Percentiles rank a stretch among this genome's conserved stretches.
phyloP scores from a whole-genome alignment of 345 rosid species.

The Linum tenue region DNA sequence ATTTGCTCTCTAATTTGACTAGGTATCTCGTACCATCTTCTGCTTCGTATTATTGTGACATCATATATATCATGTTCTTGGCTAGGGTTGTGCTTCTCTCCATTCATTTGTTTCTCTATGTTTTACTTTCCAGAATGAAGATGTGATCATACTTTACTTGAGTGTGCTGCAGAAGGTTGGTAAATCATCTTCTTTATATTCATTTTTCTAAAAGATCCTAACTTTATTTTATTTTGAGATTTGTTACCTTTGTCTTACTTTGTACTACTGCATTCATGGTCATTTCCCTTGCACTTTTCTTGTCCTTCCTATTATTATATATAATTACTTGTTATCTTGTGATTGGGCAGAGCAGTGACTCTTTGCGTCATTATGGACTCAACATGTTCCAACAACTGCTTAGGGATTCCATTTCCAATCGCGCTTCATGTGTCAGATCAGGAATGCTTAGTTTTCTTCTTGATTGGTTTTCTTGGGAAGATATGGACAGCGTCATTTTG shows the following conservation, averaged over 20 bases:
- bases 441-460: slow-evolving; percentile 93
- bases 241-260: not conserved
- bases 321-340: slow-evolving; percentile 36
- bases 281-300: not conserved
- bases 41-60: not conserved
- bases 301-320: slow-evolving; percentile 13
- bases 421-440: slow-evolving; percentile 81
- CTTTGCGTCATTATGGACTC: slow-evolving; percentile 76
- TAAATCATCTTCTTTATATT: slow-evolving; percentile 18
- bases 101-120: slow-evolving; percentile 14
- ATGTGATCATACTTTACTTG: slow-evolving; percentile 79
- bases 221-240: not conserved
- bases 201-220: not conserved
- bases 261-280: not conserved
- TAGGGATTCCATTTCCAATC: slow-evolving; percentile 81
- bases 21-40: not conserved
- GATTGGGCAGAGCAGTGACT: slow-evolving; percentile 99
- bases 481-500: slow-evolving; percentile 56
- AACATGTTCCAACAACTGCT: slow-evolving; percentile 70
- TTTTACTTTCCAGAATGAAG: slow-evolving; percentile 68
- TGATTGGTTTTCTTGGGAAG: slow-evolving; percentile 89
- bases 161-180: slow-evolving; percentile 93
- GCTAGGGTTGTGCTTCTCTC: slow-evolving; percentile 15
- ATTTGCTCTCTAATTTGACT: not conserved
- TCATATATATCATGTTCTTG: not conserved